Evolutionary conservation across 2,329 filamentous ascomycete species (phyloP), one percentile per base, ranked within the genome.

Genomic region (Arthrobotrys iridis): DNA sequence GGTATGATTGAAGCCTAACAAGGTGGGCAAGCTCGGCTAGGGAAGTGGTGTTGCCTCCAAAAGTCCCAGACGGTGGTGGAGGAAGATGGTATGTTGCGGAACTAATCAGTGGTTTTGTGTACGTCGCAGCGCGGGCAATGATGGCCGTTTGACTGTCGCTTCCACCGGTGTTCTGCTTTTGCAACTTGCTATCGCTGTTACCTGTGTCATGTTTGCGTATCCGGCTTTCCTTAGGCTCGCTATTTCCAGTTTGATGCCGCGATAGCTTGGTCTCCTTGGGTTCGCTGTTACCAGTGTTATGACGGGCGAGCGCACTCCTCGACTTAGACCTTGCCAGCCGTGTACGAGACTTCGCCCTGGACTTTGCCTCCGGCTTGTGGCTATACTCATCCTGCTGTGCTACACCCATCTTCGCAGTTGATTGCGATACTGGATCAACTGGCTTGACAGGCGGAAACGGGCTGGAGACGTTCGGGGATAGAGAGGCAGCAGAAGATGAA

Each of bases 11-110:
- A 77, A 93, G 84, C 76, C 91, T 88, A 77, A 93, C 90, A 79
- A 93, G 83, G 81, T 93, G 91, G 59, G 91, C 91, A 78, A 94
- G 87, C 82, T 93, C 91, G 80, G 91, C 88, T 76, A 94, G 84
- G 11, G 89, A 90, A 48, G 90, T 92, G 71, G 88, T 87, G 48
- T 90, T 88, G 59, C 85, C 85, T 76, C 90, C 87, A 37, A 86
- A 85, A 55, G 86, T 82, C 52, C 83, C 74, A 35, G 78, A 79
- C 22, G 72, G 60, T 28, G 78, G 71, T n/a, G 77, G 72, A 18
- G 72, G 72, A 24, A 76, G 64, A 55, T 70, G 64, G 28, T 76
- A 76, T 35, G 59, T 65, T 37, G 68, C 60, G 10, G 59, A 50
- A 35, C 68, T 73, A 33, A 76, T 71, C 37, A 76, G 58, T 55